Conservation (phyloP, 306 rosid genomes). For the Pachyrhizus erosus region DNA sequence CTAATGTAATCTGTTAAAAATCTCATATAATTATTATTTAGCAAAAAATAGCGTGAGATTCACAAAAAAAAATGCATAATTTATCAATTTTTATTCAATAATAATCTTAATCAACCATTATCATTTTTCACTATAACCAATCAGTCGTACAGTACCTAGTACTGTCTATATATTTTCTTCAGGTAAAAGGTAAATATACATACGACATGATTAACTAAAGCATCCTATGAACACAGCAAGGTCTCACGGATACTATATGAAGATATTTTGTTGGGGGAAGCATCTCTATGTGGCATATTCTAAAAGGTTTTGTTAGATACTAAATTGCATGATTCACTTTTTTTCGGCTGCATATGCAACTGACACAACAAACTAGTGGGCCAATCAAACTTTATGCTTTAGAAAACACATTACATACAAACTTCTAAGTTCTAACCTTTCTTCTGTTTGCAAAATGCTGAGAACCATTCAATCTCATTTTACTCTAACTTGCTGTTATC, state of each 20-base stretch:
- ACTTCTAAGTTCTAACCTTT: no score
- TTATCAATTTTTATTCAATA: no score
- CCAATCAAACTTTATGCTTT: neutral
- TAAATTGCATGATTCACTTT: neutral
- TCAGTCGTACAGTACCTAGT: neutral
- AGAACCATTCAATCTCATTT: conserved; percentile 2
- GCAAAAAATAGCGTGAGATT: no score
- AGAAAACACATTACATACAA: neutral
- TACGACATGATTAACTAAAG: neutral
- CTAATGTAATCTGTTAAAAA: no score
- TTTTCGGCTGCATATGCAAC: conserved; percentile 5
- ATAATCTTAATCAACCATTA: no score
- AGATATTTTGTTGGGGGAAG: conserved; percentile 32
- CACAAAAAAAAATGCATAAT: neutral
- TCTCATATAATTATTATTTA: neutral
- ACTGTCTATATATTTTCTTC: no score
- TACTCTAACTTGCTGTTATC: neutral
- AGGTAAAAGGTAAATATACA: no score
- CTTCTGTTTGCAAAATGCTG: neutral
- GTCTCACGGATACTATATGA: neutral
- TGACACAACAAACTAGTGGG: conserved; percentile 6
- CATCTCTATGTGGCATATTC: conserved; percentile 49
- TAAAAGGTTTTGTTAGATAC: neutral
- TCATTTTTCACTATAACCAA: neutral
- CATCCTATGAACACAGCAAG: neutral